Evolutionary conservation across 768 basidiomycete genomes (phyloP).

Genomic region (Trametes cingulata): DNA sequence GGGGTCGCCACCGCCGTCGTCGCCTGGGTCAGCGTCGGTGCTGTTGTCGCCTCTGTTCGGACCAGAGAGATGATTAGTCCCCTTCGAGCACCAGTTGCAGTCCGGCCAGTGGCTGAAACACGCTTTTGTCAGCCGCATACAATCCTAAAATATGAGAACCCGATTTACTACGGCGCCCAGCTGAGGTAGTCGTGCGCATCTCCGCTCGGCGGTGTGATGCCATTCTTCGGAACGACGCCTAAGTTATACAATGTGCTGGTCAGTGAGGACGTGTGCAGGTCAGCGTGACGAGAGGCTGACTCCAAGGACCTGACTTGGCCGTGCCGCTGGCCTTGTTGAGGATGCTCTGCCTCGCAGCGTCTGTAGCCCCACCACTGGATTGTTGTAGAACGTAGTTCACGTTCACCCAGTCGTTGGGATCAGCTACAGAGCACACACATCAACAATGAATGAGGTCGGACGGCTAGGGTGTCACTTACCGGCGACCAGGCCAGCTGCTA

Average conservation of each 20-base stretch:
- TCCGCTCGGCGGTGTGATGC: conserved; percentile 37
- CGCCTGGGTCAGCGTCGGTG: conserved; percentile 12
- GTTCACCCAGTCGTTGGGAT: conserved; percentile 53
- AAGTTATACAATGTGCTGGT: not conserved
- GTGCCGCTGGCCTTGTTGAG: conserved; percentile 38
- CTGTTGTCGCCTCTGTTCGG: conserved; percentile 11
- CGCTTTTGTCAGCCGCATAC: not conserved
- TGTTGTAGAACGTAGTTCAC: conserved; percentile 41
- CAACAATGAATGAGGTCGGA: not conserved
- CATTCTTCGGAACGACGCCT: conserved; percentile 40
- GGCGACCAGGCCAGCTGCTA: conserved; percentile 11
- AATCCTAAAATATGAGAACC: not conserved
- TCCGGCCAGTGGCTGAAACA: conserved; percentile 51
- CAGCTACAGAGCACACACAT: conserved; percentile 33
- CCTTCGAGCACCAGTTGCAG: conserved; percentile 50
- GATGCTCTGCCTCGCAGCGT: conserved; percentile 38
- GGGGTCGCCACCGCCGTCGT: not conserved
- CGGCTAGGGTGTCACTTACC: conserved; percentile 4
- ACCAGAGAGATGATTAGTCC: conserved; percentile 27
- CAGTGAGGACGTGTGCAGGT: not conserved
- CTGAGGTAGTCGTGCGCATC: conserved; percentile 53
- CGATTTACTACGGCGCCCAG: conserved; percentile 57
- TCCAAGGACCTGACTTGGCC: conserved; percentile 42
- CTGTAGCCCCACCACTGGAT: conserved; percentile 29
- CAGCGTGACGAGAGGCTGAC: conserved; percentile 27